A percentile compares a stretch with the other conserved stretches of the same genome.
Evolutionary conservation across 495 filamentous ascomycete genomes (phyloP).

Genomic region (Glonium stellatum): DNA sequence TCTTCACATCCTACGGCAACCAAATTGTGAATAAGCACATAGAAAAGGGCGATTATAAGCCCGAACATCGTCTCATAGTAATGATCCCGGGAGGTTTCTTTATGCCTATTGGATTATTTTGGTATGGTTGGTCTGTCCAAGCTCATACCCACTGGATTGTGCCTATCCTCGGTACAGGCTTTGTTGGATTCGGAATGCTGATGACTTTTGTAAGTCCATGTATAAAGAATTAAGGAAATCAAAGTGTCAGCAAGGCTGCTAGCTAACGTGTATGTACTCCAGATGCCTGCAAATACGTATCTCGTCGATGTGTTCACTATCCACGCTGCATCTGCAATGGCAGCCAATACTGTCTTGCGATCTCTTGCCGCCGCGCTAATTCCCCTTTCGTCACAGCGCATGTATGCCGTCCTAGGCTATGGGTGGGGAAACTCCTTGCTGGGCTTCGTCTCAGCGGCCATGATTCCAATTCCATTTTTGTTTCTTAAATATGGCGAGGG

Average conservation of each 20-base stretch:
- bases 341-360: constrained; percentile 28
- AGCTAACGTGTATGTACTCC: not conserved
- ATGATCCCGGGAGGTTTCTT: constrained; percentile 26
- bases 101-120: constrained; percentile 33
- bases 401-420: constrained; percentile 28
- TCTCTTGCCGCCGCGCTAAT: constrained; percentile 23
- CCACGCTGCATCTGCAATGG: constrained; percentile 29
- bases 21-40: constrained; percentile 20
- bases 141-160: constrained; percentile 31
- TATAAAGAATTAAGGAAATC: too few species aligned
- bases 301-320: constrained; percentile 31
- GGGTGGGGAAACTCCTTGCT: constrained; percentile 40
- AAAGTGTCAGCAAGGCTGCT: not conserved
- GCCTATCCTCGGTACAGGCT: constrained; percentile 27
- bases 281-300: constrained; percentile 31
- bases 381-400: constrained; percentile 20
- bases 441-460: constrained; percentile 31
- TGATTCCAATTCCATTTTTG: constrained; percentile 35
- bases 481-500: constrained; percentile 37
- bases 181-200: constrained; percentile 32
- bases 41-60: constrained; percentile 21
- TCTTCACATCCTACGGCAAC: constrained; percentile 27
- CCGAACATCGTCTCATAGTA: constrained; percentile 32
- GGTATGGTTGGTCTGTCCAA: constrained; percentile 34
- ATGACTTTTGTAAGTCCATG: constrained; percentile 24